phyloP scores from a whole-genome alignment of 192 early-diverging fungal species.

The Phycomyces nitens region DNA sequence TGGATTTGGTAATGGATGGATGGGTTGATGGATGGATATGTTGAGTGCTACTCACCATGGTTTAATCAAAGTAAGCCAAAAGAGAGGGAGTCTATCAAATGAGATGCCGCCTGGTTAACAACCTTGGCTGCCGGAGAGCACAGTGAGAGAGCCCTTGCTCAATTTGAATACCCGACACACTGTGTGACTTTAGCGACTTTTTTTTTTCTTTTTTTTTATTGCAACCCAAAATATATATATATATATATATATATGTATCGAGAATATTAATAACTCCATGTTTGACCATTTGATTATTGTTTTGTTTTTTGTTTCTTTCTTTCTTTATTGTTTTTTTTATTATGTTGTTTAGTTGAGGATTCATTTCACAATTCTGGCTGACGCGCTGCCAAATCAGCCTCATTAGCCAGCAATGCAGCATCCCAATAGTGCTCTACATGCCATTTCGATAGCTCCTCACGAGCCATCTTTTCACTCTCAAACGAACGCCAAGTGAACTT shows the following conservation, averaged over 20 bases:
- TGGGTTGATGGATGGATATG: constrained; percentile 2
- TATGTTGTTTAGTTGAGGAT: background rate
- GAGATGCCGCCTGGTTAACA: background rate
- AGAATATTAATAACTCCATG: too few species aligned
- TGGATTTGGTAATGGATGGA: background rate
- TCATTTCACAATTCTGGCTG: constrained; percentile 32
- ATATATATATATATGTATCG: too few species aligned
- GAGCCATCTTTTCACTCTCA: constrained; percentile 69
- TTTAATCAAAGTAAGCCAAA: constrained; percentile 5
- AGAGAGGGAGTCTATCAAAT: constrained; percentile 16
- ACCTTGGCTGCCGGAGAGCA: background rate
- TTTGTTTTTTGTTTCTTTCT: background rate
- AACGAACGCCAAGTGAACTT: constrained; percentile 69
- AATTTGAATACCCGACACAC: background rate
- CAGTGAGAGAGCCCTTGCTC: too few species aligned
- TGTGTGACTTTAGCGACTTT: background rate
- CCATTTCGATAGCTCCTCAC: constrained; percentile 67
- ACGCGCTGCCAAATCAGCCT: constrained; percentile 42
- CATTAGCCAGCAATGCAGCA: constrained; percentile 52
- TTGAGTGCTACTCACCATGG: constrained; percentile 13
- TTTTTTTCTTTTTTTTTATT: background rate
- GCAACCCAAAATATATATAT: too few species aligned
- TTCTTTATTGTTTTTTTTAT: background rate
- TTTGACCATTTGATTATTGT: background rate
- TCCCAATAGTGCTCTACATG: constrained; percentile 88